Evolutionary conservation across 164 flowering plant species (phyloP).

Genomic region (Paratinospora sagittata): DNA sequence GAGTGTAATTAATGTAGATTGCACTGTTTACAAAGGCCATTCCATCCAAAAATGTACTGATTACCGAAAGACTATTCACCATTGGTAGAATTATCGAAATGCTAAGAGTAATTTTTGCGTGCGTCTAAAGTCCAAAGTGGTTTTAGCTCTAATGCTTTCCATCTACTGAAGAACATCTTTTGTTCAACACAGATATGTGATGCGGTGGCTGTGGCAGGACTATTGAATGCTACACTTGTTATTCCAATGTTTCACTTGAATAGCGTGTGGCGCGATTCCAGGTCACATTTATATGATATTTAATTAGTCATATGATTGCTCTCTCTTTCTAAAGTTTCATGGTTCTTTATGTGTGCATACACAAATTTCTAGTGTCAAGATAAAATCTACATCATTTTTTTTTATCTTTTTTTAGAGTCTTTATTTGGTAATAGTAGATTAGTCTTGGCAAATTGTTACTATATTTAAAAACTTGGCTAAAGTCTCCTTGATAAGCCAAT

Average conservation of each 20-base stretch:
- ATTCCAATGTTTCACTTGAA: constrained; percentile 76
- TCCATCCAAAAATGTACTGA: not conserved
- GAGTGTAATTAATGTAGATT: not conserved
- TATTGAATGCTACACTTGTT: constrained; percentile 72
- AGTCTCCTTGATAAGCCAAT: not conserved
- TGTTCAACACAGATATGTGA: constrained; percentile 57
- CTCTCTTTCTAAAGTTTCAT: not conserved
- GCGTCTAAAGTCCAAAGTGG: not conserved
- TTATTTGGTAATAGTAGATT: not conserved
- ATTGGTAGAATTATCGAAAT: not conserved
- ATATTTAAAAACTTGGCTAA: not conserved
- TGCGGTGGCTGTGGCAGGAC: constrained; percentile 81
- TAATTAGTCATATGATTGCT: not conserved
- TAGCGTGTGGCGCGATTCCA: constrained; percentile 84
- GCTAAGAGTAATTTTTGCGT: not conserved
- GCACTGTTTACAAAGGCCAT: not conserved
- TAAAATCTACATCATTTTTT: not conserved
- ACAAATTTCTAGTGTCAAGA: too few relatives aligned
- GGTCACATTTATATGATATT: constrained; percentile 28
- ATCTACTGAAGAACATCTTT: not conserved
- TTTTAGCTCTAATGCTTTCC: not conserved
- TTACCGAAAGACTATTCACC: not conserved
- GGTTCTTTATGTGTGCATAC: not conserved
- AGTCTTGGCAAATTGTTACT: not conserved
- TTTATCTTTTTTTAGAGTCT: not conserved